Evolutionary conservation across 805 yeast species (phyloP).

Genomic region (Zygosaccharomyces lentus): DNA sequence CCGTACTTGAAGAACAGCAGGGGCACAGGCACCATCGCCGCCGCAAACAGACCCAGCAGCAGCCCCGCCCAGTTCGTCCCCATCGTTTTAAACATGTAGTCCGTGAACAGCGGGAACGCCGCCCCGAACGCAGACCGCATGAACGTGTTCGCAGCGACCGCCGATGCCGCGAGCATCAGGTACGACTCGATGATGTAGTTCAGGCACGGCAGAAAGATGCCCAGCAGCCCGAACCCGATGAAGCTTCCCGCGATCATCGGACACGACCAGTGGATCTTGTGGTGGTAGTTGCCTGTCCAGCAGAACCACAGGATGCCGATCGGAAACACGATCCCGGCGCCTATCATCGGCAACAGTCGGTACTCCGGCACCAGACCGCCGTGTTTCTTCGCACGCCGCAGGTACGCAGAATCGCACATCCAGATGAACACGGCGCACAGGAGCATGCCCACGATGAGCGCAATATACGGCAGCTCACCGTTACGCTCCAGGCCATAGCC

Average conservation of each 20-base stretch:
- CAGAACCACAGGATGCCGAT: conserved; percentile 80
- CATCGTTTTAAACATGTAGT: conserved; percentile 63
- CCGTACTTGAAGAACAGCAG: conserved; percentile 60
- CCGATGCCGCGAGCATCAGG: conserved; percentile 70
- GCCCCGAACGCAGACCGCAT: conserved; percentile 67
- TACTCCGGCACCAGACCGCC: conserved; percentile 71
- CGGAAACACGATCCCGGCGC: conserved; percentile 67
- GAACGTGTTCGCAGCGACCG: conserved; percentile 68
- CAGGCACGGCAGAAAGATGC: conserved; percentile 63
- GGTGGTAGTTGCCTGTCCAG: conserved; percentile 78
- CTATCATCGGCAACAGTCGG: conserved; percentile 70
- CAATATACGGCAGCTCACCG: conserved; percentile 73
- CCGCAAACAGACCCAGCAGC: conserved; percentile 58
- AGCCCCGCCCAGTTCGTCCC: conserved; percentile 79
- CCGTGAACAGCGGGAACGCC: conserved; percentile 67
- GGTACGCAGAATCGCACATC: conserved; percentile 50
- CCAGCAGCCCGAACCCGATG: conserved; percentile 63
- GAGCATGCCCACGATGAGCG: conserved; percentile 64
- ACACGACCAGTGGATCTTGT: conserved; percentile 74
- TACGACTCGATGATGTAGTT: conserved; percentile 73
- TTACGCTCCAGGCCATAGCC: conserved; percentile 52
- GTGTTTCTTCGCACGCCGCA: conserved; percentile 44
- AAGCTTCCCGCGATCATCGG: conserved; percentile 64
- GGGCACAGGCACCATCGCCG: conserved; percentile 62
- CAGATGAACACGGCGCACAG: conserved; percentile 53